phyloP scores from a whole-genome alignment of 2,329 filamentous ascomycete genomes.

The Aspergillus pseudonomiae region DNA sequence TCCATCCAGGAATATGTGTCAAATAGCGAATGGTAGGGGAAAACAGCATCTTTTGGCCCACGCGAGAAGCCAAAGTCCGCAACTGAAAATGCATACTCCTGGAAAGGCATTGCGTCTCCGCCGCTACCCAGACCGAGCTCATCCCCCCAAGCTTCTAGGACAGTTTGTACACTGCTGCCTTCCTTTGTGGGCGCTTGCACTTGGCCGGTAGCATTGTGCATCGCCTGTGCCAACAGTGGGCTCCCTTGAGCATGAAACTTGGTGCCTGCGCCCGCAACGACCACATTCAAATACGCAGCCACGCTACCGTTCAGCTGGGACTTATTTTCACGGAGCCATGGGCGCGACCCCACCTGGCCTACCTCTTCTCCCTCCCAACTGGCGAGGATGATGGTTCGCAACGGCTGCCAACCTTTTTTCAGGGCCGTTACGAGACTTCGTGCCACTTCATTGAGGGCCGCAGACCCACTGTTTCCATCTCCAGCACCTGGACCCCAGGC shows the following conservation, averaged over 20 bases:
- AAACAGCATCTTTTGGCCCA: neutral
- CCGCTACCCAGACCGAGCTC: neutral
- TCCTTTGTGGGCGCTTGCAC: neutral
- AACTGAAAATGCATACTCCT: neutral
- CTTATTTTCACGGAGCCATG: neutral
- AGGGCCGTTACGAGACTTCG: constrained; percentile 52
- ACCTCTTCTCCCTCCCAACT: constrained; percentile 15
- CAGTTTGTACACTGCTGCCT: neutral
- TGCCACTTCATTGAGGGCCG: constrained; percentile 53
- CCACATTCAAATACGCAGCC: neutral
- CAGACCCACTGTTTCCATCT: constrained; percentile 55
- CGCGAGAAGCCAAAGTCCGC: neutral
- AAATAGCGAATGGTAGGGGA: neutral
- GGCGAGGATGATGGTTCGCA: constrained; percentile 44
- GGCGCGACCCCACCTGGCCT: neutral
- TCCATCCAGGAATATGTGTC: neutral
- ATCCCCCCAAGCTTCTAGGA: neutral
- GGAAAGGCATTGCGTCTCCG: neutral
- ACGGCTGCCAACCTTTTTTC: constrained; percentile 54
- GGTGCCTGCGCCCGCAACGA: constrained; percentile 2
- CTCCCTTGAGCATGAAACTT: constrained; percentile 5
- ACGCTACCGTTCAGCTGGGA: neutral
- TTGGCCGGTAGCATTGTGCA: neutral
- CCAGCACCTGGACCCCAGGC: constrained; percentile 58
- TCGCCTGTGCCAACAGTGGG: neutral